Base-by-base conservation (phyloP, 306 rosid genomes). In the Vigna radiata region DNA sequence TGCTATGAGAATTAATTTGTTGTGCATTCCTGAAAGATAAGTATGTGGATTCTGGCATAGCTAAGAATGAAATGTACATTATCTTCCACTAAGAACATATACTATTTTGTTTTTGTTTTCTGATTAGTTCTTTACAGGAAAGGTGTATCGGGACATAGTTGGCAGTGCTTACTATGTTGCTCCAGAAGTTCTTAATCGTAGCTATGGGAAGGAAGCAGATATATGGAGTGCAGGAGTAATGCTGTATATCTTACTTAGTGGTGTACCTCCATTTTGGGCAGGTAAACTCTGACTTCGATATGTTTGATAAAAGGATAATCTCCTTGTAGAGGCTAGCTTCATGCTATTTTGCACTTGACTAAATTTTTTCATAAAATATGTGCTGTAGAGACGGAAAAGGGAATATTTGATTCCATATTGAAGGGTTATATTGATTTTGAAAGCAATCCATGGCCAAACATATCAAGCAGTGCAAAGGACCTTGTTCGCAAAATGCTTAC, bases 211-310 rank as follows among this genome's bases (percentile, higher is more conserved):
- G 83, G 96, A 93, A 82, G 82, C 81, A 70, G 97, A 93, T 79
- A 68, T 93, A 60, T 93, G 97, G 97, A 93, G 97, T 69, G 91
- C 97, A 33, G 97, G 96, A 60, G 87, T 93, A 81, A 92, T 92
- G 19, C 76, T 92, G 60, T 92, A 92, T 72, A 86, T 92, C 84
- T 86, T 92, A 85, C 91, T 90, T 37, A 85, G 96, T 66, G 97
- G 97, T 14, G 96, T 89, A 16, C 97, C 97, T 83, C 97, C 97
- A 70, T 92, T 92, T 82, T 93, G 98, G 98, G 96, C 96, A 63
- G 98, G 98, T 94, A 90, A 75, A 71, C 8, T 52, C 33, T 10
- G 4, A 64, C 6, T 52, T 31, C 10, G 2, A 68, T 49, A 6
- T 69, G 62, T 48, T 29, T 29, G 50, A 5, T 58, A 25, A 46